Percentiles rank a stretch among this genome's conserved stretches.
Conservation (phyloP, 1,139 yeast species). For the Pichia cactophila region DNA sequence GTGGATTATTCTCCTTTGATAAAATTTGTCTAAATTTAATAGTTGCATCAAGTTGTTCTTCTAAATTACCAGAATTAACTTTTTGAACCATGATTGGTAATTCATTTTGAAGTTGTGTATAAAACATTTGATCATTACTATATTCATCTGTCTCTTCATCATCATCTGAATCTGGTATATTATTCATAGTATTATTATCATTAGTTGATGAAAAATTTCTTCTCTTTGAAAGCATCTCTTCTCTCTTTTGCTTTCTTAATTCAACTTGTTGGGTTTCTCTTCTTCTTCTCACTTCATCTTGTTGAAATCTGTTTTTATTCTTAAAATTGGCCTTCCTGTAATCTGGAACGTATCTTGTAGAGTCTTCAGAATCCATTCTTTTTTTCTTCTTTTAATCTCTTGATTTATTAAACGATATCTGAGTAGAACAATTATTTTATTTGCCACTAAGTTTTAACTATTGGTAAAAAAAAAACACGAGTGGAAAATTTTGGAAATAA, state of each 20-base stretch:
- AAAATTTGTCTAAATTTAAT: slow-evolving; percentile 88
- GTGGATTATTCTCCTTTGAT: slow-evolving; percentile 96
- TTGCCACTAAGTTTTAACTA: neutral
- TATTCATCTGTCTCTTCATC: slow-evolving; percentile 34
- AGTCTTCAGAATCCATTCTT: slow-evolving; percentile 33
- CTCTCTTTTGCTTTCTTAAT: slow-evolving; percentile 92
- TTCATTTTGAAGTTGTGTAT: slow-evolving; percentile 59
- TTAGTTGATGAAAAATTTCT: slow-evolving; percentile 53
- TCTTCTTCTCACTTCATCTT: slow-evolving; percentile 95
- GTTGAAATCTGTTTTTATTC: slow-evolving; percentile 88
- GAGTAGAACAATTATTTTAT: neutral
- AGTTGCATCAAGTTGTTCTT: slow-evolving; percentile 80
- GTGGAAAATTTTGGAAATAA: neutral
- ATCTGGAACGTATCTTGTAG: slow-evolving; percentile 91
- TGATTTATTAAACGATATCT: neutral
- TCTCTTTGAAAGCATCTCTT: slow-evolving; percentile 88
- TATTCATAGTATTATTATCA: slow-evolving; percentile 3
- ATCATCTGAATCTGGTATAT: slow-evolving; percentile 29
- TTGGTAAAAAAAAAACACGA: neutral
- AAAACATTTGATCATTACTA: slow-evolving; percentile 43
- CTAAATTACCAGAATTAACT: slow-evolving; percentile 70
- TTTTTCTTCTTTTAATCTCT: neutral
- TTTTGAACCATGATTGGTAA: slow-evolving; percentile 81
- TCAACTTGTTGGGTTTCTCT: slow-evolving; percentile 97
- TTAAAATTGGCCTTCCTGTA: slow-evolving; percentile 96